Conservation (phyloP, 2,329 filamentous ascomycete species). For the Paraphoma chrysanthemicola region DNA sequence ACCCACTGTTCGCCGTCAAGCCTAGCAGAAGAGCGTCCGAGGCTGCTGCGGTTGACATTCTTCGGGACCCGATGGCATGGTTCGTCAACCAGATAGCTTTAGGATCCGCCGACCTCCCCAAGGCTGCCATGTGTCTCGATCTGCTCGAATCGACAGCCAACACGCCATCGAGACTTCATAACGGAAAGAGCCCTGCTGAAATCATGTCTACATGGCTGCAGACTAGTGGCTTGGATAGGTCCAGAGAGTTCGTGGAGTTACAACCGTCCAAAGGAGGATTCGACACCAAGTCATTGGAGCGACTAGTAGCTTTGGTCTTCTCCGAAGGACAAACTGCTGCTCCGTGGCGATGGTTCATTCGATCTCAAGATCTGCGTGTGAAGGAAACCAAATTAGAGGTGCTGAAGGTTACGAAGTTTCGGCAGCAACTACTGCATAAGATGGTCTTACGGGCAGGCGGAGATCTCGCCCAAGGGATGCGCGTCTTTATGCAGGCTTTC, state of each 20-base stretch:
- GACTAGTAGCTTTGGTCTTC: slow-evolving; percentile 29
- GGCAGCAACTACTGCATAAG: slow-evolving; percentile 25
- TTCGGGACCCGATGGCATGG: slow-evolving; percentile 49
- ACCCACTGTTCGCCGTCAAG: slow-evolving; percentile 55
- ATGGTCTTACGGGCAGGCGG: slow-evolving; percentile 27
- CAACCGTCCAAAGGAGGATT: slow-evolving; percentile 8
- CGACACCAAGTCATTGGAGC: slow-evolving; percentile 19
- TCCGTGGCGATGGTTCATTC: slow-evolving; percentile 41
- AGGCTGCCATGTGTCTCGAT: slow-evolving; percentile 49
- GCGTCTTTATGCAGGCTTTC: slow-evolving; percentile 32
- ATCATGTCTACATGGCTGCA: slow-evolving; percentile 39
- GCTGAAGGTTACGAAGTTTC: slow-evolving; percentile 22
- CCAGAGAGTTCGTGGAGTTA: slow-evolving; percentile 33
- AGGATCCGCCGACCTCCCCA: slow-evolving; percentile 47
- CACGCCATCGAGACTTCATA: slow-evolving; percentile 2
- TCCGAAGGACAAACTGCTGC: slow-evolving; percentile 25
- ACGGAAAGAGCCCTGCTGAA: slow-evolving; percentile 20
- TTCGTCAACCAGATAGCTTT: slow-evolving; percentile 50
- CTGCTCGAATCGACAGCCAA: slow-evolving; percentile 30
- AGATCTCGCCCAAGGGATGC: slow-evolving; percentile 25
- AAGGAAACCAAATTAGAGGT: slow-evolving; percentile 24
- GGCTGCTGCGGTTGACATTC: slow-evolving; percentile 27
- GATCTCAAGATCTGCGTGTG: slow-evolving; percentile 19
- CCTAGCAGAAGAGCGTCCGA: slow-evolving; percentile 36
- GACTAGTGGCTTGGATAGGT: slow-evolving; percentile 36